Percentiles rank a stretch among this genome's conserved stretches.
Evolutionary conservation across 2,329 filamentous ascomycete genomes (phyloP).

Genomic region (Xylaria polymorpha): DNA sequence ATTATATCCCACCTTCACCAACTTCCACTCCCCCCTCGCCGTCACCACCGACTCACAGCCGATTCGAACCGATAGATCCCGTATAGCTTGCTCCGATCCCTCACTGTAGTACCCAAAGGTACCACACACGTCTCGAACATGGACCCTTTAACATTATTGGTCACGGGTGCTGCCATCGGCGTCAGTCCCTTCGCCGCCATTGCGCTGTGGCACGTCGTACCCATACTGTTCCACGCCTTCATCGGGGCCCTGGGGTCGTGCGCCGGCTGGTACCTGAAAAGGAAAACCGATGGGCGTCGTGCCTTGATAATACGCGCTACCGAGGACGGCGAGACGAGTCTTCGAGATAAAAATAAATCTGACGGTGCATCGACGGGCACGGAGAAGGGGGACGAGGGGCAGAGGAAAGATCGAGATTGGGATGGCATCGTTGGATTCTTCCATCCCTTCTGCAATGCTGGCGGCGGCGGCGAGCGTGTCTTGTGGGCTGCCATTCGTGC

Average conservation of each 20-base stretch:
- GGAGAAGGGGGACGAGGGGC: constrained; percentile 52
- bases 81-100: neutral
- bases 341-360: constrained; percentile 48
- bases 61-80: neutral
- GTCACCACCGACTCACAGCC: neutral
- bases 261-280: constrained; percentile 71
- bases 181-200: constrained; percentile 47
- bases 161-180: constrained; percentile 46
- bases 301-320: constrained; percentile 66
- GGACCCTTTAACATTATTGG: constrained; percentile 43
- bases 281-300: constrained; percentile 71
- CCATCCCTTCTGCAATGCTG: constrained; percentile 98
- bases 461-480: constrained; percentile 93
- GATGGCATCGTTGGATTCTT: constrained; percentile 93
- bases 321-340: constrained; percentile 55
- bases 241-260: constrained; percentile 55
- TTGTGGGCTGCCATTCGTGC: constrained; percentile 95
- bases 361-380: constrained; percentile 45
- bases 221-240: constrained; percentile 53
- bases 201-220: constrained; percentile 48
- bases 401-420: constrained; percentile 71
- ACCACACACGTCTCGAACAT: constrained; percentile 36
- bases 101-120: constrained; percentile 18
- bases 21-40: constrained; percentile 1
- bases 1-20: constrained; percentile 23